Conservation (phyloP, 1,139 yeast genomes). For the Blastobotrys serpentis region DNA sequence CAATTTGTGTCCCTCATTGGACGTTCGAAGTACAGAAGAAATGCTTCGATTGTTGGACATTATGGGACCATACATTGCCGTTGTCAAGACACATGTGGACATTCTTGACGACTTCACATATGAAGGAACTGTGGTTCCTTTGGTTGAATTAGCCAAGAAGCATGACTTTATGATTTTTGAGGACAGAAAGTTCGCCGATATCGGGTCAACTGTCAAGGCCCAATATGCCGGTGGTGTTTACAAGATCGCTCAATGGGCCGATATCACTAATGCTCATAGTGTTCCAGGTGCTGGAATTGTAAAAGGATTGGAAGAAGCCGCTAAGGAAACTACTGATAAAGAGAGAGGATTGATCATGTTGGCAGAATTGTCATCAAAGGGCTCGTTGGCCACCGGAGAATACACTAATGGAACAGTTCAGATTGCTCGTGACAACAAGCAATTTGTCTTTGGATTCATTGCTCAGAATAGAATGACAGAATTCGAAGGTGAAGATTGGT, state of each 20-base stretch:
- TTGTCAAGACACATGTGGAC: slow-evolving; percentile 93
- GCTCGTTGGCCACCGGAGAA: slow-evolving; percentile 88
- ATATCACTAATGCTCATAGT: slow-evolving; percentile 96
- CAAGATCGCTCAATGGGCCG: slow-evolving; percentile 91
- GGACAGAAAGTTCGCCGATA: slow-evolving; percentile 97
- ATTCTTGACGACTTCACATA: slow-evolving; percentile 83
- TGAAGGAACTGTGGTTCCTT: slow-evolving; percentile 74
- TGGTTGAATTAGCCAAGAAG: slow-evolving; percentile 65
- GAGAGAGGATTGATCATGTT: slow-evolving; percentile 86
- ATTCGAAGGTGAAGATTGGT: slow-evolving; percentile 70
- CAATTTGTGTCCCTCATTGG: slow-evolving; percentile 95
- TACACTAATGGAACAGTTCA: slow-evolving; percentile 85
- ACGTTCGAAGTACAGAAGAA: slow-evolving; percentile 76
- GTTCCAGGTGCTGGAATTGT: slow-evolving; percentile 96
- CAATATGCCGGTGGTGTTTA: slow-evolving; percentile 91
- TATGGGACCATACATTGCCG: slow-evolving; percentile 87
- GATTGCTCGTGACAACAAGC: slow-evolving; percentile 81
- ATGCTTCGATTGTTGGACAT: slow-evolving; percentile 68
- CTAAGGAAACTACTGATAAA: slow-evolving; percentile 59
- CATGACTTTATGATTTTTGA: slow-evolving; percentile 88
- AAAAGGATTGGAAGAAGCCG: slow-evolving; percentile 81
- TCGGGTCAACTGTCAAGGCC: slow-evolving; percentile 95
- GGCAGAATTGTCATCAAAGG: slow-evolving; percentile 92
- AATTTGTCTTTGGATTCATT: slow-evolving; percentile 93
- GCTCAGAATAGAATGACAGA: slow-evolving; percentile 92